Evolutionary conservation across 257 asterid species (phyloP).

Genomic region (Haberlea rhodopensis): DNA sequence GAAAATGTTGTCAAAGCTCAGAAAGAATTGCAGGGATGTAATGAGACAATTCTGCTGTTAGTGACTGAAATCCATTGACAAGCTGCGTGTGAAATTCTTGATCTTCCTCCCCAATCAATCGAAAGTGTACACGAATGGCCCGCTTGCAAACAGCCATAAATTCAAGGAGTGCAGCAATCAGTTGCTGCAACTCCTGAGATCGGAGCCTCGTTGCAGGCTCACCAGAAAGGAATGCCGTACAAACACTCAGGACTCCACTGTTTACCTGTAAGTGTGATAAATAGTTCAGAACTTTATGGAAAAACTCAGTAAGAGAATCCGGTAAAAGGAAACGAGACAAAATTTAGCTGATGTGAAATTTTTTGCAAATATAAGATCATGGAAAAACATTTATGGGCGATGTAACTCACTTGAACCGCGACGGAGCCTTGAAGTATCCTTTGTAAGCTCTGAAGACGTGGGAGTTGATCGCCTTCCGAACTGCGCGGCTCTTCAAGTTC

Average conservation of each 20-base stretch:
- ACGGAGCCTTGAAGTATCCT: conserved; percentile 99
- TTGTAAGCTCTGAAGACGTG: conserved; percentile 95
- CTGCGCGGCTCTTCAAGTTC: conserved; percentile 99
- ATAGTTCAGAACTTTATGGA: background rate
- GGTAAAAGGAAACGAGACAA: background rate
- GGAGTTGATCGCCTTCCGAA: conserved; percentile 99
- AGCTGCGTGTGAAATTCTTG: conserved; percentile 98
- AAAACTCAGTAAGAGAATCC: background rate
- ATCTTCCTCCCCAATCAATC: conserved; percentile 95
- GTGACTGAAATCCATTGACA: conserved; percentile 96
- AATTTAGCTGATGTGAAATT: conserved; percentile 8
- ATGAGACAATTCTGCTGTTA: conserved; percentile 96
- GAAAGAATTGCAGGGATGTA: conserved; percentile 99
- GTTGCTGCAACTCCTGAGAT: conserved; percentile 94
- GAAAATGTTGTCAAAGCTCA: conserved; percentile 52
- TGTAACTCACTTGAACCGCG: conserved; percentile 84
- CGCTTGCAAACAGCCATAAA: conserved; percentile 99
- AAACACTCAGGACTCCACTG: conserved; percentile 95
- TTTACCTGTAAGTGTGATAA: conserved; percentile 59
- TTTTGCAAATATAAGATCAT: background rate
- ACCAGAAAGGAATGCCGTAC: conserved; percentile 98
- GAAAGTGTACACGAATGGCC: conserved; percentile 90
- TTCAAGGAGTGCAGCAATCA: conserved; percentile 93
- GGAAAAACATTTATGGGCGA: background rate
- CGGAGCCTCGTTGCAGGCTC: conserved; percentile 99